Conservation (phyloP, 2,329 filamentous ascomycete genomes). For the Aureobasidium zeae region DNA sequence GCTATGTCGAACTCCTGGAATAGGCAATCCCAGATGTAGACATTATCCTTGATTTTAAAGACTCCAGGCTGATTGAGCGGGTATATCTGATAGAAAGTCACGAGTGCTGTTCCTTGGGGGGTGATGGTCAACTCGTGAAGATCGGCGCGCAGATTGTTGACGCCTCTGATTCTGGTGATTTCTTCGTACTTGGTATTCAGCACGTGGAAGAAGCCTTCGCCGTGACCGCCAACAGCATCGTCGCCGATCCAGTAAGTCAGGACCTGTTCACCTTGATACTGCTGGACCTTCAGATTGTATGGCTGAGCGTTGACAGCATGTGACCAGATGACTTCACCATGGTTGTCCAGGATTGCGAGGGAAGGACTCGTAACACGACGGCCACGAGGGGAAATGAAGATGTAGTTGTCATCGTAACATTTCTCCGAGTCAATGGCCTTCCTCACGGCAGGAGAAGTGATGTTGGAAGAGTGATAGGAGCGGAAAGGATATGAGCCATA, state of each 20-base stretch:
- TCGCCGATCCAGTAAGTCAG: conserved; percentile 44
- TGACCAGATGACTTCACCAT: conserved; percentile 13
- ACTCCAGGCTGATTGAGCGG: conserved; percentile 4
- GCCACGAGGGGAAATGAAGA: conserved; percentile 15
- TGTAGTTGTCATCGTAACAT: conserved; percentile 14
- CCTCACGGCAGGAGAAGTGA: conserved; percentile 15
- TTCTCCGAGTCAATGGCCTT: conserved; percentile 9
- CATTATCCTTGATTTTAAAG: conserved; percentile 8
- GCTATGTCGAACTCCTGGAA: conserved; percentile 39
- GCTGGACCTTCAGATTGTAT: conserved; percentile 40
- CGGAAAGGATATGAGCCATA: conserved; percentile 13
- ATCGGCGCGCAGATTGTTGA: conserved; percentile 30
- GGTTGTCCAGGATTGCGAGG: conserved; percentile 14
- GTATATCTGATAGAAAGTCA: conserved; percentile 12
- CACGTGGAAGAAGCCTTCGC: conserved; percentile 40
- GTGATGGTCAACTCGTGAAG: conserved; percentile 39
- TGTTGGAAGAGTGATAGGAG: conserved; percentile 5
- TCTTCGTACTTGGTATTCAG: conserved; percentile 29
- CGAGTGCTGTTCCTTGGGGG: conserved; percentile 22
- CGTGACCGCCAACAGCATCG: conserved; percentile 39
- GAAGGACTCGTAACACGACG: background rate
- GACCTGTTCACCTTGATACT: conserved; percentile 36
- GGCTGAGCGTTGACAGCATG: conserved; percentile 25
- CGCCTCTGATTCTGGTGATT: conserved; percentile 31
- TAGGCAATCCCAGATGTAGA: conserved; percentile 30